Conservation (phyloP, 179 eudicot genomes). For the Corrigiola litoralis region DNA sequence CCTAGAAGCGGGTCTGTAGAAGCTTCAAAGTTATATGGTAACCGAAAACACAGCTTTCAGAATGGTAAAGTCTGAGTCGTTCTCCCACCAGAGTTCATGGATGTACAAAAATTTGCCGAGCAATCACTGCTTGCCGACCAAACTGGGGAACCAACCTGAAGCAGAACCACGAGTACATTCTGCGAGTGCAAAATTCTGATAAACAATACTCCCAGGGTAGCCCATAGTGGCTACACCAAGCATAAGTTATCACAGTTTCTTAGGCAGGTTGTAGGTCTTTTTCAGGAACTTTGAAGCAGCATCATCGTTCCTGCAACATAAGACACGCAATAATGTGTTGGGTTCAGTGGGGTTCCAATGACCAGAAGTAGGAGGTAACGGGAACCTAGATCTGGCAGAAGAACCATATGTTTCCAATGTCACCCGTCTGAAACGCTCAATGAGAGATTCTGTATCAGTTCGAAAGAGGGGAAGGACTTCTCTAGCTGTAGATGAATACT, state of each 20-base stretch:
- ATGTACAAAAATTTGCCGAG: constrained; percentile 13
- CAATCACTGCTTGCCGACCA: constrained; percentile 3
- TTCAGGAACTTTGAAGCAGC: constrained; percentile 80
- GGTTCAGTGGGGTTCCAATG: constrained; percentile 91
- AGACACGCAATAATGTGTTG: constrained; percentile 83
- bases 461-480: constrained; percentile 81
- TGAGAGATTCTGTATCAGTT: constrained; percentile 67
- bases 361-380: constrained; percentile 90
- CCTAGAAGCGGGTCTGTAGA: not conserved
- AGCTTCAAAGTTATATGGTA: constrained; percentile 1
- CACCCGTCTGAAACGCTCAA: constrained; percentile 65
- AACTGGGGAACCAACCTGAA: not conserved
- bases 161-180: not conserved
- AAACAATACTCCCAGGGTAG: not conserved
- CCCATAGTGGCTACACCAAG: not conserved
- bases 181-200: not conserved
- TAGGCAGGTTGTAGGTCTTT: constrained; percentile 82
- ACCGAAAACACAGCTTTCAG: not conserved
- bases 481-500: constrained; percentile 66
- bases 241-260: constrained; percentile 44
- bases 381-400: constrained; percentile 72
- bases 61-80: not conserved
- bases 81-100: not conserved
- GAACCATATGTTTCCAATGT: constrained; percentile 77
- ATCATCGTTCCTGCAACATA: constrained; percentile 88